Evolutionary conservation across 306 rosid genomes (phyloP).

Genomic region (Arachis hypogaea): DNA sequence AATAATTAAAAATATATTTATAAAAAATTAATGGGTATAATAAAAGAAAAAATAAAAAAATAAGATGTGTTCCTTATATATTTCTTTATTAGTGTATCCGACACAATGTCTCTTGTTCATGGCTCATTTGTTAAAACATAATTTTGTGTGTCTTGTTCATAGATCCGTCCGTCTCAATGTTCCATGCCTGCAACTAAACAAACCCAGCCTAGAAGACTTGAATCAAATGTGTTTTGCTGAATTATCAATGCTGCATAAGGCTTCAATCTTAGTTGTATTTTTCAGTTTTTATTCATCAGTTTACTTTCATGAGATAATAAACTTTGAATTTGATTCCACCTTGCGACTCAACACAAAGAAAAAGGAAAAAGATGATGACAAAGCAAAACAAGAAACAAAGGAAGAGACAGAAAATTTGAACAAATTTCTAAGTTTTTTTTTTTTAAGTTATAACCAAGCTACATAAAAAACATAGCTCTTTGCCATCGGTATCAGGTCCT

Average conservation of each 20-base stretch:
- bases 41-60: no score
- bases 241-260: neutral
- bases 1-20: no score
- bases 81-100: no score
- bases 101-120: no score
- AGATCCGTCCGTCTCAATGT: no score
- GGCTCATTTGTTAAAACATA: no score
- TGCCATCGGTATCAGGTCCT: neutral
- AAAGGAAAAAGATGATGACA: neutral
- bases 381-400: neutral
- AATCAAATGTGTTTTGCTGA: neutral
- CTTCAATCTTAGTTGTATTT: neutral
- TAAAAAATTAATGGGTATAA: no score
- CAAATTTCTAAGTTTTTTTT: neutral
- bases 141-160: no score
- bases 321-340: neutral
- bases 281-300: neutral
- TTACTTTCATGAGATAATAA: no score
- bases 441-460: conserved; percentile 6
- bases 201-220: neutral
- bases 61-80: no score
- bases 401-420: conserved; percentile 25
- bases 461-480: conserved; percentile 29
- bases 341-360: neutral
- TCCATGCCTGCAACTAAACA: no score